Percentiles rank a stretch among this genome's conserved stretches.
Evolutionary conservation across 2,329 filamentous ascomycete genomes (phyloP).

Genomic region (Trichophyton equinum): DNA sequence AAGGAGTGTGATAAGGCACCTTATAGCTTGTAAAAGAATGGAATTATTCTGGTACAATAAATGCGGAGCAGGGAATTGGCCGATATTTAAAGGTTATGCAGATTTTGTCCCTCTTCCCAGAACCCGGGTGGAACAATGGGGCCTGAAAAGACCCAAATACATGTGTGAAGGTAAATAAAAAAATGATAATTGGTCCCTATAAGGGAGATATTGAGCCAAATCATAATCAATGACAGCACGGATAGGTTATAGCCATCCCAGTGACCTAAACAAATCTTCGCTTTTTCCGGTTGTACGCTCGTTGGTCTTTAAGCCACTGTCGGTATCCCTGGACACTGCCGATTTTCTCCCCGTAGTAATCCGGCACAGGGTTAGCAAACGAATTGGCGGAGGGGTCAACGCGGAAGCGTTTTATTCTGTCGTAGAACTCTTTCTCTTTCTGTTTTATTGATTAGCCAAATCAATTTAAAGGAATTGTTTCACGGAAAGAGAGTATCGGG

Average conservation of each 20-base stretch:
- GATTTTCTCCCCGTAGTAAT: conserved; percentile 99
- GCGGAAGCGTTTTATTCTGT: conserved; percentile 77
- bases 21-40: neutral
- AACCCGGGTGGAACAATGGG: neutral
- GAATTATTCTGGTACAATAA: neutral
- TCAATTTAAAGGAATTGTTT: neutral
- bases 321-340: conserved; percentile 82
- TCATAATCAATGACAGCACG: neutral
- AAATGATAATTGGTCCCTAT: neutral
- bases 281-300: conserved; percentile 90
- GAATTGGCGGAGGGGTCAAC: conserved; percentile 85
- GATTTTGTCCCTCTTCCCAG: neutral
- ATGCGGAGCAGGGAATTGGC: neutral
- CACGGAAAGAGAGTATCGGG: neutral
- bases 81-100: neutral
- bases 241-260: neutral
- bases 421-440: conserved; percentile 93
- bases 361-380: conserved; percentile 82
- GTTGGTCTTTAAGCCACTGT: conserved; percentile 93
- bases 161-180: neutral
- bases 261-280: conserved; percentile 25
- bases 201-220: neutral
- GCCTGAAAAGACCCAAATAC: neutral
- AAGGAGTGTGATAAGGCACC: neutral
- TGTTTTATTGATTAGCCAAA: conserved; percentile 23